Evolutionary conservation across 805 yeast genomes (phyloP), one percentile per base, ranked within the genome.

Genomic region (Saccharomycopsis fodiens): DNA sequence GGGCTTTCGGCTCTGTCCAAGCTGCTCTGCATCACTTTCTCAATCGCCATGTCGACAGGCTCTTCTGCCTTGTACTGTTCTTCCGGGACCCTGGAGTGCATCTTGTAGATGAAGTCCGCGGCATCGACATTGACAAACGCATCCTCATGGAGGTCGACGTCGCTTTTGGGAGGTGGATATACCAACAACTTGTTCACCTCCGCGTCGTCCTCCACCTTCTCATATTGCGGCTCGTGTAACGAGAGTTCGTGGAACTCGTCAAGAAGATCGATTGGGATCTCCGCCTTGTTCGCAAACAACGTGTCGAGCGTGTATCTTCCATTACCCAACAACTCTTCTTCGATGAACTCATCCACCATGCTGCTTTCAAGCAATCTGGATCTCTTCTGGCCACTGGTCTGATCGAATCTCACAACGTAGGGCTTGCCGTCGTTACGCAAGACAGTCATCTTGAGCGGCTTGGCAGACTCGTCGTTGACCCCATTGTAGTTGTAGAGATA

Each of bases 401-500:
- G 27, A 16, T 21, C 36, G n/a, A 27, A 41, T 10, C 23, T n/a
- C 15, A 34, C 10, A n/a, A 35, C 36, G 19, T 12, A 12, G 7
- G 36, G 22, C 10, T 16, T 37, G 17, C 19, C 39, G 19, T 25
- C 21, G 13, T 41, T 40, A 35, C 15, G 20, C 2, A 45, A 17
- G 3, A 45, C 5, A 3, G 35, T 46, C 23, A 46, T n/a, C 32
- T 46, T 46, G 27, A 46, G 36, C 10, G 49, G 49, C 25, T 36
- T 35, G 22, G 30, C 30, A 15, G 41, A 35, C 12, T 19, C 42
- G 37, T 36, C 25, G 21, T 46, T 46, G 4, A 46, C 30, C 10
- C 45, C 45, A 37, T 46, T 41, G 21, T 46, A 46, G 27, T 42
- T 46, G 36, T 46, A 46, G 8, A 46, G 23, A 23, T 41, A 46